These are phyloP conservation scores for Lepidium didymum DNA, from an alignment of 345 rosid genomes.

Conservation along the genomic window DNA sequence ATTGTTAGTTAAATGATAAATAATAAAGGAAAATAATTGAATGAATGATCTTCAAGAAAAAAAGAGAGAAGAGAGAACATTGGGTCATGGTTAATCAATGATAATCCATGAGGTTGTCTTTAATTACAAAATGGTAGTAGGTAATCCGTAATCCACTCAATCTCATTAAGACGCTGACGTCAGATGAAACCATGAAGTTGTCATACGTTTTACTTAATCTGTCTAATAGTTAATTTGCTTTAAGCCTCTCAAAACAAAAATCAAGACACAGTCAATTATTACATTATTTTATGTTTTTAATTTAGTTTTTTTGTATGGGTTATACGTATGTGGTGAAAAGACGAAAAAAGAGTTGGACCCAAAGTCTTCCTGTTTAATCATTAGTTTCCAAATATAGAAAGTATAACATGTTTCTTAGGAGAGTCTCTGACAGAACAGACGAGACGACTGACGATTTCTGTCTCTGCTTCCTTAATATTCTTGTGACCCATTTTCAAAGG, in stretches of 20 bases:
- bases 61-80: neutral
- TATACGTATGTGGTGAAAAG: neutral
- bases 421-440: constrained; percentile 16
- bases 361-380: constrained; percentile 10
- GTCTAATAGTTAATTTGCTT: neutral
- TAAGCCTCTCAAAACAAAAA: neutral
- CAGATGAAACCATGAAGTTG: neutral
- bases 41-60: neutral
- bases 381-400: constrained; percentile 21
- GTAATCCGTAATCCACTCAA: neutral
- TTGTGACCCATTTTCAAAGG: constrained; percentile 16
- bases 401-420: constrained; percentile 21
- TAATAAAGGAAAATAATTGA: neutral
- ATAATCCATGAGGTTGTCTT: neutral
- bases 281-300: no score
- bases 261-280: no score
- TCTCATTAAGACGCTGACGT: neutral
- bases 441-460: constrained; percentile 8
- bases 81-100: neutral
- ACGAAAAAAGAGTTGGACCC: constrained; percentile 23
- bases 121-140: neutral
- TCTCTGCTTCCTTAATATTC: constrained; percentile 13
- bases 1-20: neutral
- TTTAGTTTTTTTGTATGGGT: no score
- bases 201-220: constrained; percentile 6